phyloP scores from a whole-genome alignment of 78 protist species.

The Cavenderia fasciculata region DNA sequence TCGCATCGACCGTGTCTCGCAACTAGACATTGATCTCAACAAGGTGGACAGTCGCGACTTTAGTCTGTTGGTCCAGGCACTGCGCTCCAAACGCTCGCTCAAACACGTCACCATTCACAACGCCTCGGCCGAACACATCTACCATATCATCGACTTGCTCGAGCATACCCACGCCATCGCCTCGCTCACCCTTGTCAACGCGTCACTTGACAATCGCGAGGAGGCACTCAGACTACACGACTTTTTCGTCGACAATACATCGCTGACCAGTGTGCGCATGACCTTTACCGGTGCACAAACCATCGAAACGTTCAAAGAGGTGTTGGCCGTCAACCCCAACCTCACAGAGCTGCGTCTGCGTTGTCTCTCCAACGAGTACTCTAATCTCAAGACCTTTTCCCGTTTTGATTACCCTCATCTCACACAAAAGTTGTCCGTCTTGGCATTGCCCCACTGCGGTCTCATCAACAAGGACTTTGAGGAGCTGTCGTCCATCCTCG shows the following conservation, averaged over 20 bases:
- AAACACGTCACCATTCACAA: neutral
- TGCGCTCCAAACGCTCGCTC: neutral
- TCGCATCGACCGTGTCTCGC: neutral
- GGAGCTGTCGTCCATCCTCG: neutral
- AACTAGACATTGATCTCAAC: neutral
- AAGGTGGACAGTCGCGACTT: neutral
- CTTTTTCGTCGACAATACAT: neutral
- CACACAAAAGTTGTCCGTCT: neutral
- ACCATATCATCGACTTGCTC: neutral
- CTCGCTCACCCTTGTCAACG: conserved; percentile 4
- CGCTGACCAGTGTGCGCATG: neutral
- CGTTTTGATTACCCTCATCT: neutral
- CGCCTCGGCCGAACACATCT: neutral
- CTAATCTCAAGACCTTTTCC: neutral
- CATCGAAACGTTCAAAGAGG: neutral
- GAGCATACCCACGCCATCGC: neutral
- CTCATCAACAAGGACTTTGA: neutral
- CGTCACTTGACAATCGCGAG: neutral
- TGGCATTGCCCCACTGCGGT: neutral
- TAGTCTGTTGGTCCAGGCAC: neutral
- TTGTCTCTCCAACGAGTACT: neutral
- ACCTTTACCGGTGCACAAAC: neutral
- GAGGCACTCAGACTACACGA: neutral
- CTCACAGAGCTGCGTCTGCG: neutral
- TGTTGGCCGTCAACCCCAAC: neutral